Base-by-base conservation (phyloP, 2,329 filamentous ascomycete genomes). In the Talaromyces rugulosus region DNA sequence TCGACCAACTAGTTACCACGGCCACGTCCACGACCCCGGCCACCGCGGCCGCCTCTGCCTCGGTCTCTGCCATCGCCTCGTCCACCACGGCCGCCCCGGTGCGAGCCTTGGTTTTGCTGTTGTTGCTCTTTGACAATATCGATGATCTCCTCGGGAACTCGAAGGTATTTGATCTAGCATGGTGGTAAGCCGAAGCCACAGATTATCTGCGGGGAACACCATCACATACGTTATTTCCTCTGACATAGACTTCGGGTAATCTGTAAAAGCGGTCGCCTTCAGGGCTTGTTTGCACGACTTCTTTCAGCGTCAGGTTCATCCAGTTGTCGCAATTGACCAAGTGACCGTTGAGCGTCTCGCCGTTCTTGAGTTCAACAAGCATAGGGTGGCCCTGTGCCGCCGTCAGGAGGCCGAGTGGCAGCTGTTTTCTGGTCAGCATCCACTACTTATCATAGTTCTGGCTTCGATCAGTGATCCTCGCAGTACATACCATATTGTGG, bases 221-320 rank as follows among this genome's bases (percentile, higher is more conserved):
- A 3, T 53, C 23, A 81, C 89, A 64, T 79, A 97, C 94, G 74
- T 98, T 99, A 79, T 98, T 99, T 64, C 95, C 95, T 74, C 96
- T 90, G 58, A 99, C 91, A 73, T 99, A 99, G 62, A 94, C 92
- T 76, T 99, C 96, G 40, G 92, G 89, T 77, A 99, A 81, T 72
- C 92, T 85, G 77, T 92, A 89, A 78, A 99, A 99, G 74, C 90
- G 93, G 78, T 98, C 93, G 65, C 92, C 95, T 72, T 98, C 94
- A 28, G 94, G 88, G 74, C 90, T 96, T 18, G 95, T 98, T 79
- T 98, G 94, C 40, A 98, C 91, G 27, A 99, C 96, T 77, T 98
- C 95, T 78, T 95, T 96, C 68, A 99, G 80, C 2, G 94, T 98
- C 69, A 99, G 82, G 80, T 99, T 99, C 95, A 99, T 99, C 92